phyloP scores from a whole-genome alignment of 2,329 filamentous ascomycete species.

The Aspergillus sp. region DNA sequence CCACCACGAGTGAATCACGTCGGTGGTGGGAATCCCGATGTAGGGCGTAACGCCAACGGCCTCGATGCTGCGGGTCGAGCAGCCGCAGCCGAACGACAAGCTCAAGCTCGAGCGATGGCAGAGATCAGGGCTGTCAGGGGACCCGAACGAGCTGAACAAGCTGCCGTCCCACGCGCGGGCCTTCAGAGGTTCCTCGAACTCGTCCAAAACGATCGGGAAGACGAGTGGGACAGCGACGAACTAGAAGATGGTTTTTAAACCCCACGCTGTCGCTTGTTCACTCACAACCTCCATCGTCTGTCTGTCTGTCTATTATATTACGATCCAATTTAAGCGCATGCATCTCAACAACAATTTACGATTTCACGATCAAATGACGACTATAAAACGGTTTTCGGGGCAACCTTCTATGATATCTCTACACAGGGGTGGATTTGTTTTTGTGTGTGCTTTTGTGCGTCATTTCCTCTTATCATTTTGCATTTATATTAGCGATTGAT shows the following conservation, averaged over 20 bases:
- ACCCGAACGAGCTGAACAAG: conserved; percentile 17
- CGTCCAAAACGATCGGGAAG: conserved; percentile 54
- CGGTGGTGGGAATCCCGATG: conserved; percentile 28
- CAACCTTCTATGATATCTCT: conserved; percentile 2
- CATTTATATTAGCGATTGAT: conserved; percentile 11
- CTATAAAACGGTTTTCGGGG: conserved; percentile 1
- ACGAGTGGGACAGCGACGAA: conserved; percentile 61
- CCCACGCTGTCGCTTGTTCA: background rate
- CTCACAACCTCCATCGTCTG: background rate
- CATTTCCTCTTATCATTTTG: background rate
- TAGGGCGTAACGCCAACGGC: conserved; percentile 23
- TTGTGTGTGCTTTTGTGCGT: background rate
- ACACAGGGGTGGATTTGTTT: background rate
- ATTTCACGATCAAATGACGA: conserved; percentile 8
- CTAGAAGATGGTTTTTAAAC: conserved; percentile 44
- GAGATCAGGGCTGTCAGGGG: conserved; percentile 30
- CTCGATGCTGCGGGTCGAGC: conserved; percentile 37
- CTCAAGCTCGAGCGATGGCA: conserved; percentile 40
- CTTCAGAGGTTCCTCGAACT: conserved; percentile 55
- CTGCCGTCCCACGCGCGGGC: conserved; percentile 29
- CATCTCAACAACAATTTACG: conserved; percentile 1
- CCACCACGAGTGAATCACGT: conserved; percentile 36
- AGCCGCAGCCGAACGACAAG: conserved; percentile 39
- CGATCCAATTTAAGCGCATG: background rate
- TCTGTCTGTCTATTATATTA: background rate